Conservation (phyloP, 2,329 filamentous ascomycete species). For the Nannizzia gypsea region DNA sequence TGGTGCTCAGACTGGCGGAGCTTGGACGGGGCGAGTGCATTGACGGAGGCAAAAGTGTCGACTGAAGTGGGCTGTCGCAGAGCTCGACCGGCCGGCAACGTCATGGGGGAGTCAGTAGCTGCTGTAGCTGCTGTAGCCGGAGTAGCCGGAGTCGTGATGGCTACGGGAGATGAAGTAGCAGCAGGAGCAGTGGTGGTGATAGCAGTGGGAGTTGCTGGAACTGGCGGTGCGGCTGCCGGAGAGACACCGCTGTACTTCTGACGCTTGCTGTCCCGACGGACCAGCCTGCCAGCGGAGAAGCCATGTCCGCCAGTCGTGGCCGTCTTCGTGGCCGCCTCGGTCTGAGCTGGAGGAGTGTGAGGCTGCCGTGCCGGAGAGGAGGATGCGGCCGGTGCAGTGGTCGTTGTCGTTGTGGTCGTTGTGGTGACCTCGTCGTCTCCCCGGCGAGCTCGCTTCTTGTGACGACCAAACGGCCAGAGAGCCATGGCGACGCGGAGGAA, state of each 20-base stretch:
- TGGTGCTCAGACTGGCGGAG: not conserved
- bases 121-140: not conserved
- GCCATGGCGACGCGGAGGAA: constrained; percentile 45
- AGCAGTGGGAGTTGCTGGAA: too few species aligned
- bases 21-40: constrained; percentile 6
- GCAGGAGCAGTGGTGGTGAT: constrained; percentile 10
- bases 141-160: not conserved
- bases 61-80: constrained; percentile 16
- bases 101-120: not conserved
- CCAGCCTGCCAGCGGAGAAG: constrained; percentile 17
- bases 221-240: constrained; percentile 9
- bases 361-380: too few species aligned
- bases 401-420: not conserved
- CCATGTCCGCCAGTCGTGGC: not conserved
- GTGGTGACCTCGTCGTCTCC: constrained; percentile 37
- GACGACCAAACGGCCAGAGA: constrained; percentile 72
- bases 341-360: constrained; percentile 1
- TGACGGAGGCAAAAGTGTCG: constrained; percentile 15
- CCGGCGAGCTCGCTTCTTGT: constrained; percentile 54
- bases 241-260: constrained; percentile 19
- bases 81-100: not conserved
- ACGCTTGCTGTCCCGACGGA: constrained; percentile 24
- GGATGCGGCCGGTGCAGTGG: not conserved
- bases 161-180: constrained; percentile 1
- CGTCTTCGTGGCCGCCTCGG: not conserved